Evolutionary conservation across 352 stramenopile genomes (phyloP), one percentile per base, ranked within the genome.

Genomic region (Plasmopara viticola): DNA sequence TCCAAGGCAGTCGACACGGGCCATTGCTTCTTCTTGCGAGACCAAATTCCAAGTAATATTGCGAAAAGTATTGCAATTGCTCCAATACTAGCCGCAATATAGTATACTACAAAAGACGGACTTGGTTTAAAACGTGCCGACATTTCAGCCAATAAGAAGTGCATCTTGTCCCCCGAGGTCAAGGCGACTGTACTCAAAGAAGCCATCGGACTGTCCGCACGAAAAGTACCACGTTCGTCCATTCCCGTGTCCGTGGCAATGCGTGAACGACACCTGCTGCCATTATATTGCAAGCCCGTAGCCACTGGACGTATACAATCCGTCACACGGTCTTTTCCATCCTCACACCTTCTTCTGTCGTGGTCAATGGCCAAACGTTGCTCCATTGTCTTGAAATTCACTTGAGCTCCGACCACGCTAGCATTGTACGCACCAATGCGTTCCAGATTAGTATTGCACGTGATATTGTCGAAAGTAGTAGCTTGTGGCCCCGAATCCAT

Each of bases 351-450:
- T 42, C 71, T 72, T 6, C 74, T 56, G 42, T 71, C 60, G 29
- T 83, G 70, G 30, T 69, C 64, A 1, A 47, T 47, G 1, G 51
- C 44, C 4, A 60, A 56, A 9, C 80, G 47, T 39, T 84, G 56
- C 44, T 84, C 64, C 58, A 84, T 86, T 5, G 72, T 87, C 28
- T 68, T 77, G 15, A 90, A 76, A 37, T 88, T 86, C 47, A 90
- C 69, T 44, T 89, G 78, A 9, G 77, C 86, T 20, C 78, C 77
- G 25, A 87, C 31, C n/a, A 60, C 68, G 45, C 74, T 66, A 55
- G 87, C 83, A 45, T 78, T 84, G 65, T 89, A 90, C 12, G 60
- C 28, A 7, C 78, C 78, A 58, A 92, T 81, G 33, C 70, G 77
- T 9, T 66, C 47, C 44, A 35, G 5, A 25, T 25, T 25, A 25